These are phyloP conservation scores for Platanthera zijinensis DNA, from an alignment of 106 monocot species.

Conservation along the genomic window DNA sequence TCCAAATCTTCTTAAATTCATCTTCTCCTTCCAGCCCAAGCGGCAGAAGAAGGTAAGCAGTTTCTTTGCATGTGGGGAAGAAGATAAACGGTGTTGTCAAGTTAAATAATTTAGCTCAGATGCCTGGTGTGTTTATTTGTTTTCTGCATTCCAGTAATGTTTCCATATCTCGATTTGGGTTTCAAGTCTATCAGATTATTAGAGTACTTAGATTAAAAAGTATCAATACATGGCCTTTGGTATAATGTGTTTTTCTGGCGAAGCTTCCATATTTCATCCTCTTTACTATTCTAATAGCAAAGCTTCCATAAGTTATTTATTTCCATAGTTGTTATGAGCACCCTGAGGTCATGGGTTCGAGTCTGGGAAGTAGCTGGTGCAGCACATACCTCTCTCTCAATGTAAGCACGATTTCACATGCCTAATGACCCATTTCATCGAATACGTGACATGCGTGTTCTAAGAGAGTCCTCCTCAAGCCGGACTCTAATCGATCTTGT, in stretches of 20 bases:
- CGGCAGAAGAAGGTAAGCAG: conserved; percentile 40
- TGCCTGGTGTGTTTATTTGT: background rate
- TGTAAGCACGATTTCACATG: too few relatives aligned
- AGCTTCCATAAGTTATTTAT: too few relatives aligned
- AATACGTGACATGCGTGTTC: too few relatives aligned
- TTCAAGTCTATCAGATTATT: background rate
- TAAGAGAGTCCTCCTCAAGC: too few relatives aligned
- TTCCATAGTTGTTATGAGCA: background rate
- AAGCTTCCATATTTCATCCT: background rate
- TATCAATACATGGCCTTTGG: background rate
- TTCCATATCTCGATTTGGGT: background rate
- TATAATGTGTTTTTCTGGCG: background rate
- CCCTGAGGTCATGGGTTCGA: background rate
- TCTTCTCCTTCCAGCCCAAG: conserved; percentile 88
- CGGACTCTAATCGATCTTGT: too few relatives aligned
- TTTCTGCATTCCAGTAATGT: background rate
- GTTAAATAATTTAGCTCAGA: background rate
- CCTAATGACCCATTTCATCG: too few relatives aligned
- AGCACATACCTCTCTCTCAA: too few relatives aligned
- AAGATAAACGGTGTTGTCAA: background rate
- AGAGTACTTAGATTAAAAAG: background rate
- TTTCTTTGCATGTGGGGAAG: background rate
- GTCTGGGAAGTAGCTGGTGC: too few relatives aligned
- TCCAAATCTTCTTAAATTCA: conserved; percentile 70
- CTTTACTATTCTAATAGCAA: background rate